Evolutionary conservation across 2,329 filamentous ascomycete genomes (phyloP).

Genomic region (Neoscytalidium dimidiatum): DNA sequence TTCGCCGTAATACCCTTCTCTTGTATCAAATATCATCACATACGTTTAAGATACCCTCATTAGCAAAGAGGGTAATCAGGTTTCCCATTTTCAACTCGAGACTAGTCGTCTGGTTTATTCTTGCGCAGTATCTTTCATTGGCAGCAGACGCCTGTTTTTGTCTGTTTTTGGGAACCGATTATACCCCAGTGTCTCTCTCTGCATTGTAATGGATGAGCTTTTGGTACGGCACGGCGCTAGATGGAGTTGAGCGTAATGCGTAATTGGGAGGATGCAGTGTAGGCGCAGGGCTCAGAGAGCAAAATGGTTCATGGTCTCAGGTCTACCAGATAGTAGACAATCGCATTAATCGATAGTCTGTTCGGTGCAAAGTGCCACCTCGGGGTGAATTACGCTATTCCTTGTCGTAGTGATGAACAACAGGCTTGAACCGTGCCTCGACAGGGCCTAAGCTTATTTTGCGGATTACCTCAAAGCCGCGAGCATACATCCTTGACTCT

Average conservation of each 20-base stretch:
- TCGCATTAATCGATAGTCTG: background rate
- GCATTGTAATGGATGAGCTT: background rate
- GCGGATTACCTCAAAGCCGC: too few relatives aligned
- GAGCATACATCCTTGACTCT: too few relatives aligned
- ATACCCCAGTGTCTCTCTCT: background rate
- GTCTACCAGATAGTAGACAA: background rate
- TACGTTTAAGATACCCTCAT: background rate
- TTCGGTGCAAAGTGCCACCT: too few relatives aligned
- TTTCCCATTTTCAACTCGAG: background rate
- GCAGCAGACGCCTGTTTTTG: background rate
- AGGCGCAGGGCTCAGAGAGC: background rate
- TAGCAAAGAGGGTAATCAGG: background rate
- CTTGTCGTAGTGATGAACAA: too few relatives aligned
- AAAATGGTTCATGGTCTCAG: background rate
- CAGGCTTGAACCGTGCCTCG: too few relatives aligned
- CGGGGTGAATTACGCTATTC: too few relatives aligned
- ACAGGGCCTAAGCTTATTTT: too few relatives aligned
- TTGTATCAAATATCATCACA: background rate
- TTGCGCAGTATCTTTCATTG: background rate
- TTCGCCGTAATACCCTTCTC: background rate
- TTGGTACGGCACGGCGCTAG: background rate
- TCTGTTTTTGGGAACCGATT: background rate
- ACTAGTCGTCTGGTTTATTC: background rate
- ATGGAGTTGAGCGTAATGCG: background rate
- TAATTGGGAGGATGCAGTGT: background rate